Percentiles rank a stretch among this genome's conserved stretches.
These are phyloP conservation scores for Sordaria brevicollis DNA, from an alignment of 495 filamentous ascomycete genomes.

Conservation along the genomic window DNA sequence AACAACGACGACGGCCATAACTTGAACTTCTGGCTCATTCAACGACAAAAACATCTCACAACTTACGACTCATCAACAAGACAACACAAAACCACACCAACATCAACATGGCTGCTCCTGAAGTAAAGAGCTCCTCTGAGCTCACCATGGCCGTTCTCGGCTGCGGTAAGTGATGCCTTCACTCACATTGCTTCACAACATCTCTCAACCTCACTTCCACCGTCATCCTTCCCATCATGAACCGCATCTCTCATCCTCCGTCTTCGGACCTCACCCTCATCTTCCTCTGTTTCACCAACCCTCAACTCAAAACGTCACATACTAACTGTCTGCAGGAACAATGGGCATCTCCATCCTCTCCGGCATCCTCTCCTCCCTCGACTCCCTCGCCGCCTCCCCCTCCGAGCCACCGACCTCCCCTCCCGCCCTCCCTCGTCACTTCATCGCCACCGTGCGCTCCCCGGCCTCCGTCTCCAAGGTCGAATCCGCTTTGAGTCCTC, in stretches of 20 bases:
- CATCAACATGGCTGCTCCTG: slow-evolving; percentile 9
- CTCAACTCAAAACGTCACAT: neutral
- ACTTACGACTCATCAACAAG: no score
- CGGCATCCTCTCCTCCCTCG: slow-evolving; percentile 62
- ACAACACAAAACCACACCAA: neutral
- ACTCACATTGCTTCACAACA: no score
- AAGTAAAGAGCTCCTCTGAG: slow-evolving; percentile 27
- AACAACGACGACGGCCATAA: neutral
- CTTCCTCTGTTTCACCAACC: neutral
- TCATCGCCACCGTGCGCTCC: slow-evolving; percentile 67
- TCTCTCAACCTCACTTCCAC: no score
- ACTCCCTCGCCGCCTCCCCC: slow-evolving; percentile 38
- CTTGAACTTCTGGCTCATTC: no score
- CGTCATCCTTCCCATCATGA: no score
- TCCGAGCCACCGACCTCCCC: slow-evolving; percentile 38
- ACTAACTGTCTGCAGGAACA: slow-evolving; percentile 41
- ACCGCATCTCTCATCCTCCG: neutral
- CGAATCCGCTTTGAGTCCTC: slow-evolving; percentile 39
- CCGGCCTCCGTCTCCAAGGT: slow-evolving; percentile 53
- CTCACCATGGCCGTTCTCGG: slow-evolving; percentile 63
- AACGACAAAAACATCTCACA: neutral
- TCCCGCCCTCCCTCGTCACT: slow-evolving; percentile 51
- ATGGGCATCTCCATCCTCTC: slow-evolving; percentile 79
- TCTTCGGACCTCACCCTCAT: neutral
- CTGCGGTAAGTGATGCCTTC: slow-evolving; percentile 62